Evolutionary conservation across 768 basidiomycete genomes (phyloP).

Genomic region (Russula sp.): DNA sequence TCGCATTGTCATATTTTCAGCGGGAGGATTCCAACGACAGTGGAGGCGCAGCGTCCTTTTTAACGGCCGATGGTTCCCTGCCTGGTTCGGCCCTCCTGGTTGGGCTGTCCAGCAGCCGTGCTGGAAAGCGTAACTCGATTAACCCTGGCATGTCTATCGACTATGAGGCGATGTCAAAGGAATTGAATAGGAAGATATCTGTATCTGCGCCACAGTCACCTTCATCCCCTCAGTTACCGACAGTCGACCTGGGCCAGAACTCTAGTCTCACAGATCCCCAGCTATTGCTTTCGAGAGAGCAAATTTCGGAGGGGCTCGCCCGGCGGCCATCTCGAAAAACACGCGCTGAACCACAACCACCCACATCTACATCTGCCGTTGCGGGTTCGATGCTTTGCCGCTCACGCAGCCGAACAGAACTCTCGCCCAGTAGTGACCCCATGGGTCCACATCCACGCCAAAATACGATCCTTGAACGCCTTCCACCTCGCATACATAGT

Average conservation of each 20-base stretch:
- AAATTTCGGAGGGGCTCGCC: slow-evolving; percentile 4
- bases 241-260: background rate
- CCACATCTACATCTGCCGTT: background rate
- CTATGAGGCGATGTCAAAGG: slow-evolving; percentile 19
- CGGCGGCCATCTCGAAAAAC: slow-evolving; percentile 15
- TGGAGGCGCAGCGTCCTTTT: slow-evolving; percentile 22
- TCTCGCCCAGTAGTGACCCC: slow-evolving; percentile 32
- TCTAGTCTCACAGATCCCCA: background rate
- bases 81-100: slow-evolving; percentile 35
- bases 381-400: background rate
- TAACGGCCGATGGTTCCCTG: slow-evolving; percentile 28
- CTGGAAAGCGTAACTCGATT: slow-evolving; percentile 52
- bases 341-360: slow-evolving; percentile 8
- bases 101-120: slow-evolving; percentile 38
- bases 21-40: background rate
- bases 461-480: slow-evolving; percentile 25
- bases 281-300: slow-evolving; percentile 3
- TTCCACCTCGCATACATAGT: slow-evolving; percentile 29
- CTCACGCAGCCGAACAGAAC: slow-evolving; percentile 19
- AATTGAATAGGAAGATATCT: slow-evolving; percentile 11
- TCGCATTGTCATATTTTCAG: slow-evolving; percentile 26
- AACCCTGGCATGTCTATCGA: slow-evolving; percentile 49
- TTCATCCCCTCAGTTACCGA: background rate
- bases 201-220: slow-evolving; percentile 21
- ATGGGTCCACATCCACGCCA: slow-evolving; percentile 31